These are phyloP conservation scores for Spergularia azorica DNA, from an alignment of 179 eudicot genomes.

Conservation along the genomic window DNA sequence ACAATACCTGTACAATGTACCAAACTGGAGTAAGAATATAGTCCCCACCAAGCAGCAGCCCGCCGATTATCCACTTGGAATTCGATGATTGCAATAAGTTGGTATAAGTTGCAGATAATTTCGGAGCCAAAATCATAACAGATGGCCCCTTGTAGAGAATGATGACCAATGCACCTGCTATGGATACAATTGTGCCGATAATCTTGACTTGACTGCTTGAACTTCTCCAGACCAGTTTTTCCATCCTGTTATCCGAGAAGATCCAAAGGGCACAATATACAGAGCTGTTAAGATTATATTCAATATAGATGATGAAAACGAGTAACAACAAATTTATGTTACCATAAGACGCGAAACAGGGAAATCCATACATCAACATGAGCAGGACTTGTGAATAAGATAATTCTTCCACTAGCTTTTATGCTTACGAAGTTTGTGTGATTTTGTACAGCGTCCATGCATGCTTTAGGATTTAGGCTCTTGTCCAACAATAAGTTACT, in stretches of 20 bases:
- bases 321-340: too few relatives aligned
- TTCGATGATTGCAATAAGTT: conserved; percentile 19
- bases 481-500: too few relatives aligned
- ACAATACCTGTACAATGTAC: conserved; percentile 42
- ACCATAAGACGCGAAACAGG: too few relatives aligned
- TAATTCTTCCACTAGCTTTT: too few relatives aligned
- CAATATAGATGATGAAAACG: too few relatives aligned
- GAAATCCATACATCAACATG: too few relatives aligned
- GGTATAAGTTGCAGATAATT: conserved; percentile 4
- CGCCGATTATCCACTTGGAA: conserved; percentile 39
- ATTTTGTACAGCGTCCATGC: too few relatives aligned
- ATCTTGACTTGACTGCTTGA: conserved; percentile 44
- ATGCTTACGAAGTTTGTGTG: too few relatives aligned
- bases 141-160: conserved; percentile 46
- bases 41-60: conserved; percentile 36
- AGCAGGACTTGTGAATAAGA: too few relatives aligned
- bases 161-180: conserved; percentile 43
- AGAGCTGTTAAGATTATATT: too few relatives aligned
- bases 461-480: too few relatives aligned
- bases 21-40: conserved; percentile 45
- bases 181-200: conserved; percentile 41
- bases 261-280: neutral
- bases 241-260: conserved; percentile 32
- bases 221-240: conserved; percentile 44
- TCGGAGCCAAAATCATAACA: conserved; percentile 19